Percentiles rank a stretch among this genome's conserved stretches.
phyloP scores from a whole-genome alignment of 441 rosid genomes.

The Corymbia citriodora region DNA sequence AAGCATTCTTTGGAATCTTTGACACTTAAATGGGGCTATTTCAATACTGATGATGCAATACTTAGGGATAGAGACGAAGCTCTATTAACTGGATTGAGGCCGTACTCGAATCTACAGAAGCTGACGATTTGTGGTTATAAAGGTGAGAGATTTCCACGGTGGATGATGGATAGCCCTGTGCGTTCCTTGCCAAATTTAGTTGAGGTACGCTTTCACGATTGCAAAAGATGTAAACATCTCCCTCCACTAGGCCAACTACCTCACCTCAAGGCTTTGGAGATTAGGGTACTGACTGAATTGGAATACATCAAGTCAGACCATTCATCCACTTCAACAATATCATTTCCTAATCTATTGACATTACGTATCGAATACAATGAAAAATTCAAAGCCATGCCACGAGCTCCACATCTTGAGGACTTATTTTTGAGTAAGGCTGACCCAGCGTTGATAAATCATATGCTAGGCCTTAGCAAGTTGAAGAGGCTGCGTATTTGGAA shows the following conservation, averaged over 20 bases:
- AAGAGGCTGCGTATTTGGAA: rapidly evolving
- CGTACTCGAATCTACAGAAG: too few relatives aligned
- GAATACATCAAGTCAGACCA: neutral
- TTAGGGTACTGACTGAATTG: rapidly evolving
- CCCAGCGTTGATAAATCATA: neutral
- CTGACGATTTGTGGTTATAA: too few relatives aligned
- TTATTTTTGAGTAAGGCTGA: rapidly evolving
- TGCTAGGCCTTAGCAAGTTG: neutral
- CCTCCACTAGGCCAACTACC: neutral
- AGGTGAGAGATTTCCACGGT: too few relatives aligned
- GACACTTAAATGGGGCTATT: too few relatives aligned
- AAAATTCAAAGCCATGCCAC: neutral
- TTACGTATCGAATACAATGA: rapidly evolving
- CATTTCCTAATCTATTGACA: neutral
- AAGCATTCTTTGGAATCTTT: too few relatives aligned
- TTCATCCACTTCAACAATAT: rapidly evolving
- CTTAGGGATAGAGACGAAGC: too few relatives aligned
- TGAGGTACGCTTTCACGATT: rapidly evolving
- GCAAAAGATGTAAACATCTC: neutral
- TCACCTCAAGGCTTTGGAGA: rapidly evolving
- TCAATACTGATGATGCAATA: too few relatives aligned
- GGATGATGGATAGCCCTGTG: too few relatives aligned
- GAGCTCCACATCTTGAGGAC: rapidly evolving
- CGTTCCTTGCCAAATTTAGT: too few relatives aligned
- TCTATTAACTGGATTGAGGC: too few relatives aligned